phyloP scores from a whole-genome alignment of 164 flowering plant genomes.

The Aristolochia californica region DNA sequence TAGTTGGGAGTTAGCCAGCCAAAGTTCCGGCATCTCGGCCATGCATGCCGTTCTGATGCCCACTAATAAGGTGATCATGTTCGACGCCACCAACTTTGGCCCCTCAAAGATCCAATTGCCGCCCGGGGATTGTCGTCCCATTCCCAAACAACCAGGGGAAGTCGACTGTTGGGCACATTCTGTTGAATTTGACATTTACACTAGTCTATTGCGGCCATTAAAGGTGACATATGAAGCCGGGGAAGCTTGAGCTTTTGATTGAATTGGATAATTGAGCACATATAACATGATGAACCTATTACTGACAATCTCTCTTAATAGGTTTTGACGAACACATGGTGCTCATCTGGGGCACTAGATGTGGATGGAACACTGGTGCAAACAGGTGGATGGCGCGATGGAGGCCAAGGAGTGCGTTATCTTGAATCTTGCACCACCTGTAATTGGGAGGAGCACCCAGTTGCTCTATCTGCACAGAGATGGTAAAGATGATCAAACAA shows the following conservation, averaged over 20 bases:
- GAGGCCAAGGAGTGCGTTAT: conserved; percentile 35
- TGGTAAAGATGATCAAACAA: conserved; percentile 34
- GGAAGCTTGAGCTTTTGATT: too few species aligned
- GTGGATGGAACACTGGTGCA: conserved; percentile 47
- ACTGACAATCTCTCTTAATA: conserved; percentile 9
- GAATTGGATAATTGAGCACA: not conserved
- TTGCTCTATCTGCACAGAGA: conserved; percentile 33
- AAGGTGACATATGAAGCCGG: conserved; percentile 20
- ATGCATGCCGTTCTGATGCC: conserved; percentile 64
- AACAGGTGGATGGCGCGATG: conserved; percentile 59
- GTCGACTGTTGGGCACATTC: conserved; percentile 68
- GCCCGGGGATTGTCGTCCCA: conserved; percentile 21
- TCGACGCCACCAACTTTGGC: conserved; percentile 46
- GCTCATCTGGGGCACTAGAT: conserved; percentile 63
- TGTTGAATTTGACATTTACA: conserved; percentile 35
- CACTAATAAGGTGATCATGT: conserved; percentile 41
- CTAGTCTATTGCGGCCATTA: conserved; percentile 28
- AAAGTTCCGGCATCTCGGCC: conserved; percentile 46
- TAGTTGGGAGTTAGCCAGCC: conserved; percentile 33
- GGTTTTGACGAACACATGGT: conserved; percentile 66
- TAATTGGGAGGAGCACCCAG: conserved; percentile 38
- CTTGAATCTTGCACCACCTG: conserved; percentile 27
- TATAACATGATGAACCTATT: not conserved
- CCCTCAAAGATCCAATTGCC: conserved; percentile 28
- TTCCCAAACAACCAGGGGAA: not conserved